Evolutionary conservation across 371 early-diverging fungal species (phyloP), one percentile per base, ranked within the genome.

Genomic region (Saksenaea oblongispora): DNA sequence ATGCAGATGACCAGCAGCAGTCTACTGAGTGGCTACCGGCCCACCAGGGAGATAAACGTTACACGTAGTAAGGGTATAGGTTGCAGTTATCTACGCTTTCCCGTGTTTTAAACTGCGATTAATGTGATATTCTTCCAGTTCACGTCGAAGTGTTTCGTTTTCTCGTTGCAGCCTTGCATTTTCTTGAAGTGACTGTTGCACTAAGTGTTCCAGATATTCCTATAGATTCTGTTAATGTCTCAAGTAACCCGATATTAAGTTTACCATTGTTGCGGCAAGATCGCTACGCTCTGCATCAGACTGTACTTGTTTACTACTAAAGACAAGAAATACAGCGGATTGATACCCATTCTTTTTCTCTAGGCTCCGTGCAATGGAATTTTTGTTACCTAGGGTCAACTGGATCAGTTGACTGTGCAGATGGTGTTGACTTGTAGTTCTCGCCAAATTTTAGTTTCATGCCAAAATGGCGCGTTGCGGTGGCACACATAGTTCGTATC

Each of bases 161-260:
- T 87, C 85, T 64, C 80, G 74, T 59, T 79, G 73, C 54, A 87
- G 63, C 41, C 71, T 63, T 13, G 79, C 72, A 58, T 84, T 87
- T 53, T 87, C 87, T 13, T 80, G 69, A 31, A 73, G 61, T 9
- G 75, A 71, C 0, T 63, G 18, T 39, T 85, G 84, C 0, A 84
- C 56, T 57, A 78, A 83, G 15, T 71, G 76, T 37, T 84, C 83
- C 51, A 82, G 53, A 13, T 63, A 54, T 18, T 70, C 71, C 73
- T 69, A 66, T 24, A n/a, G 0, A 8, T 18, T 22, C 24, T 22
- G 51, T 39, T 39, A 39, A 11, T 14, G 11, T 11, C n/a, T 11
- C 3, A 5, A 18, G 7, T 5, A 22, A 47, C 4, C 51, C 51
- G 0, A 18, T 22, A 22, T 22, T 47, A 18, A 14, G 42, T 14